phyloP scores from a whole-genome alignment of 2,329 filamentous ascomycete genomes.

The Ascochyta fabae region DNA sequence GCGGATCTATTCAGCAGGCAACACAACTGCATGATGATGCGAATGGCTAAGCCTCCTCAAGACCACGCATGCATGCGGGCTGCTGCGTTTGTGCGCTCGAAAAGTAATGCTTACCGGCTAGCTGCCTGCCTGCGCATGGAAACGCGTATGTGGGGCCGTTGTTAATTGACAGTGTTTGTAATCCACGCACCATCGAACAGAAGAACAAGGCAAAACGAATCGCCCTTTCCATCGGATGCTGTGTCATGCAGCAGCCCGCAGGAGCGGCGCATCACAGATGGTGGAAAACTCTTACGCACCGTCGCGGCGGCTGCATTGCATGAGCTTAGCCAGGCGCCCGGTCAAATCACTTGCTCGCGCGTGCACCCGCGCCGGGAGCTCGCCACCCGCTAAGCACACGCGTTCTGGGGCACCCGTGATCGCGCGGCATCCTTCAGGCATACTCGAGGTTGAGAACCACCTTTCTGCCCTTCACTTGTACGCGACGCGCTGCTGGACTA shows the following conservation, averaged over 20 bases:
- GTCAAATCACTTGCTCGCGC: constrained; percentile 20
- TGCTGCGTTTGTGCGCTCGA: not conserved
- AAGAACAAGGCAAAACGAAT: not conserved
- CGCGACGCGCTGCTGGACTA: constrained; percentile 26
- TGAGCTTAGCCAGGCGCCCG: constrained; percentile 17
- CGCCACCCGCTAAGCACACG: constrained; percentile 26
- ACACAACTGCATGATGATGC: not conserved
- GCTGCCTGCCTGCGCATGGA: constrained; percentile 1
- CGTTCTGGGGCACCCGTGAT: constrained; percentile 27
- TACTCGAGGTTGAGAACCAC: constrained; percentile 16
- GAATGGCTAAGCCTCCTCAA: not conserved
- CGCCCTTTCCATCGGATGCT: constrained; percentile 5
- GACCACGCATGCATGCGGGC: constrained; percentile 3
- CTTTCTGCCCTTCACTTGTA: constrained; percentile 16
- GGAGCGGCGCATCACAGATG: constrained; percentile 6
- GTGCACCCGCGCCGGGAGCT: constrained; percentile 17
- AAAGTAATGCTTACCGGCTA: not conserved
- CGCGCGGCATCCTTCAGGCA: constrained; percentile 29
- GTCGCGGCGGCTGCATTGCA: constrained; percentile 28
- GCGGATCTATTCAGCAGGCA: not conserved
- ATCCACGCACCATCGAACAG: constrained; percentile 3
- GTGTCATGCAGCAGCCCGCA: constrained; percentile 18
- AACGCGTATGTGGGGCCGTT: constrained; percentile 13
- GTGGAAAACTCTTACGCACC: constrained; percentile 22
- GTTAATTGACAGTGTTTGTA: constrained; percentile 5